Conservation (phyloP, 2,329 filamentous ascomycete genomes). For the Cladosporium sp. region DNA sequence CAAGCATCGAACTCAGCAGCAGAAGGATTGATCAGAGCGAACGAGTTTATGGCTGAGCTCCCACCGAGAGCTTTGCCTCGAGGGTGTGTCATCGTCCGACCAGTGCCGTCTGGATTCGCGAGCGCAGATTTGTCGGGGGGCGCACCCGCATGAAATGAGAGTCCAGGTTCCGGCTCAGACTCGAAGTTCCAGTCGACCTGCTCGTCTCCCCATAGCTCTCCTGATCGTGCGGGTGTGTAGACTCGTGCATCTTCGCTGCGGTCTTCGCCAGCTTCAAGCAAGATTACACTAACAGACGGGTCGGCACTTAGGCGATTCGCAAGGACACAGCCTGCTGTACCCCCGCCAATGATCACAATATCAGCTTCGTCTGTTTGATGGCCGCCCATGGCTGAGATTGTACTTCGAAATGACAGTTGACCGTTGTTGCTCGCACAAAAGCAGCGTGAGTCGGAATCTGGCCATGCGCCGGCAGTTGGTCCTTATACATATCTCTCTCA, state of each 20-base stretch:
- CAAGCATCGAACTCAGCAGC: slow-evolving; percentile 34
- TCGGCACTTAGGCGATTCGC: slow-evolving; percentile 22
- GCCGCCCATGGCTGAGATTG: not conserved
- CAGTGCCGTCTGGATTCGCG: slow-evolving; percentile 14
- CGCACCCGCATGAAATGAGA: not conserved
- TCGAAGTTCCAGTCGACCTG: slow-evolving; percentile 32
- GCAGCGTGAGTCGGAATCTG: no score
- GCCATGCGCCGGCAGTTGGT: no score
- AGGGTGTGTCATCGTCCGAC: slow-evolving; percentile 21
- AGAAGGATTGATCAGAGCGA: slow-evolving; percentile 28
- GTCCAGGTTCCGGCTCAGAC: slow-evolving; percentile 24
- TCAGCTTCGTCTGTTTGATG: slow-evolving; percentile 13
- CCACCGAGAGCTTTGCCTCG: slow-evolving; percentile 39
- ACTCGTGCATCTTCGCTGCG: slow-evolving; percentile 20
- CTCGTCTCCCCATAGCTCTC: slow-evolving; percentile 15
- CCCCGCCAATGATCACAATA: slow-evolving; percentile 25
- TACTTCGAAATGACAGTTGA: no score
- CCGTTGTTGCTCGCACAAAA: no score
- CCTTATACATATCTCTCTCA: no score
- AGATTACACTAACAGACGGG: slow-evolving; percentile 23
- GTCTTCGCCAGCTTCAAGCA: slow-evolving; percentile 31
- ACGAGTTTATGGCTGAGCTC: slow-evolving; percentile 34
- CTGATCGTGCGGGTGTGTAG: slow-evolving; percentile 19
- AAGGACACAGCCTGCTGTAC: slow-evolving; percentile 25
- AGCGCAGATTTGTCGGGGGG: not conserved